Conservation (phyloP, 164 flowering plant species). For the Sedum album region DNA sequence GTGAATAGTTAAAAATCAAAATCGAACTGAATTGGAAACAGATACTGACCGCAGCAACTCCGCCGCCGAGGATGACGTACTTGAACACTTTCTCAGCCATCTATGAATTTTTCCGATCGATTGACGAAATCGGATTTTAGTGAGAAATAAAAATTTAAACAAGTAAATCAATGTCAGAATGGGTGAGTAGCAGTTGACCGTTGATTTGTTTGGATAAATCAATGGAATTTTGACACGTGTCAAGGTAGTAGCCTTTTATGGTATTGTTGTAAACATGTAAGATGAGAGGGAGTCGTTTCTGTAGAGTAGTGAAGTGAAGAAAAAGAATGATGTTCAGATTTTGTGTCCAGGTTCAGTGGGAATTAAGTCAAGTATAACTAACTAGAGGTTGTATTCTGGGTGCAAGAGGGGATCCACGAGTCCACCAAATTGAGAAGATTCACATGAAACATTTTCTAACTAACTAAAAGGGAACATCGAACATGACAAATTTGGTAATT, state of each 20-base stretch:
- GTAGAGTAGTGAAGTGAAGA: neutral
- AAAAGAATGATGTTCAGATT: neutral
- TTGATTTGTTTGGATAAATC: neutral
- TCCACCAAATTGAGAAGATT: no score
- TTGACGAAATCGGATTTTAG: neutral
- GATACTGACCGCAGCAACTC: constrained; percentile 77
- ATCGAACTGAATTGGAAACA: neutral
- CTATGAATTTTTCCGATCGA: constrained; percentile 5
- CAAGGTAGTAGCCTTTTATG: neutral
- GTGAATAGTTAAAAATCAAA: no score
- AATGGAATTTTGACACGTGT: neutral
- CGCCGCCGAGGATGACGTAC: constrained; percentile 92
- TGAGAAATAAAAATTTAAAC: neutral
- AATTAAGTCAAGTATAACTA: no score
- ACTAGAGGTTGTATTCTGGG: no score
- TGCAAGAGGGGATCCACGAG: no score
- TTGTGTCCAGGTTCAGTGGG: neutral
- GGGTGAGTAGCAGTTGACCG: neutral
- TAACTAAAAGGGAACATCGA: no score
- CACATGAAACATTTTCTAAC: no score
- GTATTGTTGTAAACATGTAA: neutral
- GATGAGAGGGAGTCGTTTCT: neutral
- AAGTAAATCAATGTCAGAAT: neutral
- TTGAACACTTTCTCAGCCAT: constrained; percentile 87
- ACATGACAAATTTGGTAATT: no score